Base-by-base conservation (phyloP, 495 filamentous ascomycete species). In the Penicillium fimorum region DNA sequence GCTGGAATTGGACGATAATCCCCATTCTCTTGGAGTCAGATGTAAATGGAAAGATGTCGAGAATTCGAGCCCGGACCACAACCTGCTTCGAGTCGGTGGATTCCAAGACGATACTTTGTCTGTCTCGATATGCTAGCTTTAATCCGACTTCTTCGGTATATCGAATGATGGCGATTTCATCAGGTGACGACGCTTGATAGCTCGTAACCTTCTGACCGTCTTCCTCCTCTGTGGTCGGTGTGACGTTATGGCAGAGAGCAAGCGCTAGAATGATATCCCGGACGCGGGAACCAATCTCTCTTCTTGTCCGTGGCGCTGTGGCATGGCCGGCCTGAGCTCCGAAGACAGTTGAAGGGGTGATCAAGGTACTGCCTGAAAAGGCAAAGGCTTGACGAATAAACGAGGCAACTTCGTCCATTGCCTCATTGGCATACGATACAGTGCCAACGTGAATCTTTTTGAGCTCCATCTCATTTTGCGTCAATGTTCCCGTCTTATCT, bases 1-100 rank as follows among this genome's bases (percentile, higher is more conserved):
- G 80, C 15, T 86, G 64, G 64, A 97, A 99, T 59, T 89, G 87
- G 20, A 96, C 87, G 57, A 97, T 86, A 55, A 97, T 90, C n/a
- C 95, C 95, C 95, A 99, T 99, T 25, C 95, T 82, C 70, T 99
- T 99, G 53, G 92, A 91, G 50, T 97, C 92, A 2, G 90, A 96
- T 7, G 95, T 99, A 69, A 99, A 97, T 2, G 95, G 95, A 63
- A 99, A 99, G 3, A 99, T 85, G 47, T 97, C 91, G 2, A 97
- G 79, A 32, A 97, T 94, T 33, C 85, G 85, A 13, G 92, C 92
- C n/a, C 86, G 87, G 27, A 97, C 90, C 13, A 93, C 89, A 12
- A 84, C 68, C 49, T 86, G 81, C 13, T 88, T 87, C 1, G 85
- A 90, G 52, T 88, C 82, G n/a, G 86, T 84, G 2, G 86, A 91